Base-by-base conservation (phyloP, 2,329 filamentous ascomycete genomes). In the Diplodia scrobiculata region DNA sequence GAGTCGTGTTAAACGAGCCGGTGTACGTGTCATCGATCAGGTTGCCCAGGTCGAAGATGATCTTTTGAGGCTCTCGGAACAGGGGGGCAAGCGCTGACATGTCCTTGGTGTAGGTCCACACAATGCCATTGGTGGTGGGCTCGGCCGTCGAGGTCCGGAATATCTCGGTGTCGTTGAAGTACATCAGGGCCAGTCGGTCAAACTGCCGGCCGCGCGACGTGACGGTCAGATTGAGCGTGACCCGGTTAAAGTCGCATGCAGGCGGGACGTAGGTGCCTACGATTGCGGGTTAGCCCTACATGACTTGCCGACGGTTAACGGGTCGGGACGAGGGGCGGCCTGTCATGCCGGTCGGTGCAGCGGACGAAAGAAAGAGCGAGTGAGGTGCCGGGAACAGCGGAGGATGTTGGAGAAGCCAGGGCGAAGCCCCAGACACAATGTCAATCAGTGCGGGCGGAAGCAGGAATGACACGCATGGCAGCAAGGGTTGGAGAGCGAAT, bases 101-200 rank as follows among this genome's bases (percentile, higher is more conserved):
- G 73, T 96, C 91, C 76, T 94, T 95, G 65, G 88, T 80, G 73
- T 91, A 92, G 0, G 84, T 87, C 89, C 90, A 94, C 52, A 84
- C 79, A 68, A 95, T 92, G 6, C 91, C 91, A 25, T 83, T 83
- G 4, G 79, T 70, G 0, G 87, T 91, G 1, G 91, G 91, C 78
- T 96, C 90, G 3, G 91, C 90, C 0, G 91, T 96, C 5, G 90
- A 92, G 1, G 91, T 93, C 27, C 91, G 83, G 82, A 90, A 95
- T n/a, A 96, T 83, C 74, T 96, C 91, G 10, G 85, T 87, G 74
- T 94, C 89, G 48, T 86, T 87, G 45, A 95, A 81, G 71, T 89
- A 95, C 83, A 95, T 88, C 36, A 89, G 76, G 3, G 87, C 91
- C 9, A 94, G 82, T 47, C 91, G 84, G 74, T 96, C 91, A 76